Conservation (phyloP, 345 rosid genomes). For the Excoecaria cochinchinensis region DNA sequence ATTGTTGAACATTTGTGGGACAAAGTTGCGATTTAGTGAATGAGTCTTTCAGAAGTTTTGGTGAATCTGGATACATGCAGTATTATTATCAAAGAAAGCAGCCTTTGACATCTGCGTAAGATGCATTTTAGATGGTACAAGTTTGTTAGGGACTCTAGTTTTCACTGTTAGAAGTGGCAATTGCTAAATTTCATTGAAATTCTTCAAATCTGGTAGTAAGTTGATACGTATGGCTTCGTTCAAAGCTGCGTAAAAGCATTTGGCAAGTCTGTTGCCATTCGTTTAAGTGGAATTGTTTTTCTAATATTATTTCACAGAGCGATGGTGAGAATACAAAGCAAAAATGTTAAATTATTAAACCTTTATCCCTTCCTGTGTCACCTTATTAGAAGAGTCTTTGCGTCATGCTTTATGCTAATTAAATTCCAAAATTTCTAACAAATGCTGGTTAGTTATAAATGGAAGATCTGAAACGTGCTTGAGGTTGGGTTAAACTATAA, state of each 20-base stretch:
- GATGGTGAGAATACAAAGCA: background rate
- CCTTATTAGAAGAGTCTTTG: background rate
- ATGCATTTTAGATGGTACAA: background rate
- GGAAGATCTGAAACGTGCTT: background rate
- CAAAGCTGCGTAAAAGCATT: background rate
- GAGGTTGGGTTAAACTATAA: background rate
- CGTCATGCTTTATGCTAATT: background rate
- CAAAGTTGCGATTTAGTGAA: background rate
- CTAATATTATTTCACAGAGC: background rate
- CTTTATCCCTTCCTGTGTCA: background rate
- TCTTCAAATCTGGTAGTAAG: background rate
- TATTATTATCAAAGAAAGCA: background rate
- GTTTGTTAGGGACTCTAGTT: background rate
- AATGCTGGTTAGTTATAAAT: background rate
- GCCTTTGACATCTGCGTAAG: background rate
- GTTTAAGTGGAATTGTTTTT: no score
- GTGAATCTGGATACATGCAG: background rate
- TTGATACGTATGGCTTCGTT: background rate
- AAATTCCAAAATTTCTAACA: conserved; percentile 2
- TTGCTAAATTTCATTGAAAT: background rate
- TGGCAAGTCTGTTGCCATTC: background rate
- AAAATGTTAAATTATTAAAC: background rate
- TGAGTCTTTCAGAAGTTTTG: background rate
- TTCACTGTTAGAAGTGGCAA: background rate
- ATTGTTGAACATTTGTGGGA: background rate